phyloP scores from a whole-genome alignment of 2,329 filamentous ascomycete genomes.

The Penicillium sp. region DNA sequence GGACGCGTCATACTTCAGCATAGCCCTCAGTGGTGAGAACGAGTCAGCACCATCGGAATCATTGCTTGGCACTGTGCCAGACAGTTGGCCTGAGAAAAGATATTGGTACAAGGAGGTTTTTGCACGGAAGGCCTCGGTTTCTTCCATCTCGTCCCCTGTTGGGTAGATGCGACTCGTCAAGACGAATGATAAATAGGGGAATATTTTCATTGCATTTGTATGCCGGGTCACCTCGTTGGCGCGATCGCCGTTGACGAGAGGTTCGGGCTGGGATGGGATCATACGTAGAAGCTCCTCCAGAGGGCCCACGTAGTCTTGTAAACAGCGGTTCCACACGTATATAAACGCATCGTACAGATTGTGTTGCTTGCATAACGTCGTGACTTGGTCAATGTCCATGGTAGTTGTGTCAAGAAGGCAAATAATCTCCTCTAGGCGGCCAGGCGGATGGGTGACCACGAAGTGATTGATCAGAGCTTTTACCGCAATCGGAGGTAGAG shows the following conservation, averaged over 20 bases:
- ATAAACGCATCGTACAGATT: slow-evolving; percentile 91
- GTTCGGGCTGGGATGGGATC: slow-evolving; percentile 23
- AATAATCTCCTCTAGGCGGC: slow-evolving; percentile 85
- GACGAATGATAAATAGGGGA: slow-evolving; percentile 89
- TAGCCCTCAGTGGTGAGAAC: slow-evolving; percentile 80
- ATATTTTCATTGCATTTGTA: slow-evolving; percentile 79
- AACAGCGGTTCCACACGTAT: slow-evolving; percentile 92
- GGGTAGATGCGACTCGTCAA: slow-evolving; percentile 91
- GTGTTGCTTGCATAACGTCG: slow-evolving; percentile 84
- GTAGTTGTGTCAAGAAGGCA: slow-evolving; percentile 88
- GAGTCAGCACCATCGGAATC: slow-evolving; percentile 62
- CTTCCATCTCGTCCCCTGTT: slow-evolving; percentile 71
- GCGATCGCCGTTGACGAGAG: slow-evolving; percentile 45
- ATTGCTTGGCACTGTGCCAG: slow-evolving; percentile 12
- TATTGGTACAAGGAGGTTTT: slow-evolving; percentile 92
- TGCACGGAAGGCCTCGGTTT: slow-evolving; percentile 69
- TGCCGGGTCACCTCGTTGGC: slow-evolving; percentile 57
- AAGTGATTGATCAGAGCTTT: slow-evolving; percentile 85
- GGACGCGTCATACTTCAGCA: slow-evolving; percentile 83
- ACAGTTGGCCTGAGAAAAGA: slow-evolving; percentile 74
- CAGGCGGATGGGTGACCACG: slow-evolving; percentile 70
- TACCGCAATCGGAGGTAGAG: slow-evolving; percentile 77
- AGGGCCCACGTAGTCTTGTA: slow-evolving; percentile 87
- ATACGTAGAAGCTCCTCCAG: slow-evolving; percentile 73
- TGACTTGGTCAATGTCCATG: slow-evolving; percentile 92